Evolutionary conservation across 2,329 filamentous ascomycete species (phyloP), one percentile per base, ranked within the genome.

Genomic region (Beauveria varroae): DNA sequence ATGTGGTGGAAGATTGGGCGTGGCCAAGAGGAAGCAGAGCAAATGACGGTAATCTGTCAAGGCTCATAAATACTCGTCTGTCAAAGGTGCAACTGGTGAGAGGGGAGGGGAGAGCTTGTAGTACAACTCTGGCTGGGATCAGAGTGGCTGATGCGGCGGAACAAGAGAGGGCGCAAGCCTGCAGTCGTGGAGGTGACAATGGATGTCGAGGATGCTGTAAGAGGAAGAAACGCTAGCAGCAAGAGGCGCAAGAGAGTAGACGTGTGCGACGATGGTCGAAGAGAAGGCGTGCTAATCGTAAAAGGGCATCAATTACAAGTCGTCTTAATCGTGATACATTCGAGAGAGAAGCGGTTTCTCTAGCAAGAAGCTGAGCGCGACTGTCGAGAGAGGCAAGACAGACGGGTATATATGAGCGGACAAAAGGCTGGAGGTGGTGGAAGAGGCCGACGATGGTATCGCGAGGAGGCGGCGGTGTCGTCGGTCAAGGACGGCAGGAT

Each of bases 11-110:
- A 63, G 88, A 87, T 71, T 86, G 86, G 72, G 87, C 81, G 76
- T 87, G 86, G 64, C 86, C 84, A 71, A 85, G 81, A 73, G 86
- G 86, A 65, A 87, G 87, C 70, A 90, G 79, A 71, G 87, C 83
- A 67, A 92, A 78, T 65, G 87, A 83, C 68, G 88, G 88, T 69
- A 90, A 77, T 79, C 87, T 89, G 73, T 91, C 88, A 79, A 79
- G 69, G 66, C 66, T 88, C 77, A 80, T 80, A 80, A 89, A 89
- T 76, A 60, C 57, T 60, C 40, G 46, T 53, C 12, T 44, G 40
- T 16, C 22, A 9, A 49, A 8, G 30, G 30, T 28, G 8, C n/a
- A 24, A 46, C 16, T 50, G 34, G 52, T 22, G 16, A 40, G 55
- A 20, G 18, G 14, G 28, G 46, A 43, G 34, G 34, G 47, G 46